Evolutionary conservation across 331 rosid genomes (phyloP).

Genomic region (Quercus tomentella): DNA sequence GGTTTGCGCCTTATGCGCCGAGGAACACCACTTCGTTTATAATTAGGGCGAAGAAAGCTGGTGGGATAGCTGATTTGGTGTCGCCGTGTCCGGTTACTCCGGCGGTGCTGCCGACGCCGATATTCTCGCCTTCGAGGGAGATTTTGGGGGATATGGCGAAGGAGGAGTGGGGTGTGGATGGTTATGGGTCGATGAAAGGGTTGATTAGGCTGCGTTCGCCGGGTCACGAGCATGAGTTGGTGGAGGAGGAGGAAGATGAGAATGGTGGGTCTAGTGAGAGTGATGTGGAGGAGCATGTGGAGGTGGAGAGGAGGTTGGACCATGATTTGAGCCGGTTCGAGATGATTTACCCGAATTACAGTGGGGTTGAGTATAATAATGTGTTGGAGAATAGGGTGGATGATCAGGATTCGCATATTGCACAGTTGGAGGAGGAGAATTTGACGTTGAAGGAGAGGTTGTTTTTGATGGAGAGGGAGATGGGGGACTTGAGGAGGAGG

Average conservation of each 20-base stretch:
- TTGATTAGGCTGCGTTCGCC: conserved; percentile 66
- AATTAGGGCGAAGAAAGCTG: conserved; percentile 59
- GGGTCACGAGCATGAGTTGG: conserved; percentile 49
- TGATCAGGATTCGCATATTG: conserved; percentile 89
- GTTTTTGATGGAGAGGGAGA: conserved; percentile 61
- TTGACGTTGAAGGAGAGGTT: conserved; percentile 61
- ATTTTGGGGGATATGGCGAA: conserved; percentile 56
- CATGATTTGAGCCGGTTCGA: conserved; percentile 93
- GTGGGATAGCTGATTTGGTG: conserved; percentile 61
- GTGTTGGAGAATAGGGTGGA: conserved; percentile 83
- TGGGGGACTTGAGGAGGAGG: conserved; percentile 58
- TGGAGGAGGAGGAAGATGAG: conserved; percentile 60
- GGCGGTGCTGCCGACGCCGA: conserved; percentile 76
- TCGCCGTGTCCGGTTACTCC: conserved; percentile 88
- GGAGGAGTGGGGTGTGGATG: conserved; percentile 86
- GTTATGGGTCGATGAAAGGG: conserved; percentile 83
- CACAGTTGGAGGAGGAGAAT: conserved; percentile 66
- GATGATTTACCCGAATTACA: conserved; percentile 80
- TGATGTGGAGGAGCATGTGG: conserved; percentile 88
- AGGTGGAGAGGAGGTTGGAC: conserved; percentile 89
- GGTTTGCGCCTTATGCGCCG: conserved; percentile 88
- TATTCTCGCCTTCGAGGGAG: conserved; percentile 63
- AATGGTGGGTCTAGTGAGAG: conserved; percentile 76
- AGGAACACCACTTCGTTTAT: conserved; percentile 72
- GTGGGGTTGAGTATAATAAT: conserved; percentile 69